Percentiles rank a stretch among this genome's conserved stretches.
phyloP scores from a whole-genome alignment of 2,329 filamentous ascomycete species.

The Cercospora citrullina region DNA sequence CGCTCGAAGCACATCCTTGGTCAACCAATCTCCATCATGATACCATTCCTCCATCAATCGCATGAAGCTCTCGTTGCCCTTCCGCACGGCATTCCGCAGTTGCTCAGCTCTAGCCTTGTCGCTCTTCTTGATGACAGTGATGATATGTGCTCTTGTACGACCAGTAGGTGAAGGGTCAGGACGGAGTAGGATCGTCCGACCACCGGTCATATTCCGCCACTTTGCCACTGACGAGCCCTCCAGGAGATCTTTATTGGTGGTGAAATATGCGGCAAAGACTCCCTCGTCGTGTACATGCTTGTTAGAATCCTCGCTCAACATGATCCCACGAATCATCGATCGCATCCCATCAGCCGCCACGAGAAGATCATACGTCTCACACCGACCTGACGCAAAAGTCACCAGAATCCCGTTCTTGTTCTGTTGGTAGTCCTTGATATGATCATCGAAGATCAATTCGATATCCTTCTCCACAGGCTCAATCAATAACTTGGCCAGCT shows the following conservation, averaged over 20 bases:
- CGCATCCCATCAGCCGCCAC: background rate
- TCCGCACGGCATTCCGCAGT: background rate
- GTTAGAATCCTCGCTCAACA: background rate
- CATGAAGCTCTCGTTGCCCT: background rate
- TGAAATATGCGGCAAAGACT: background rate
- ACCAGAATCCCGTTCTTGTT: background rate
- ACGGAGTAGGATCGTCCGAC: background rate
- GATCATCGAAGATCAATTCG: background rate
- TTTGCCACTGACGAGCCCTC: background rate
- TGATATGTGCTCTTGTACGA: background rate
- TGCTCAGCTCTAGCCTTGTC: background rate
- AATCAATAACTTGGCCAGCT: background rate
- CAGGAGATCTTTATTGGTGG: background rate
- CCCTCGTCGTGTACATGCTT: background rate
- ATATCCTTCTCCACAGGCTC: background rate
- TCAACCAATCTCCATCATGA: background rate
- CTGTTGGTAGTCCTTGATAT: background rate
- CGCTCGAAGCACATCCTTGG: background rate
- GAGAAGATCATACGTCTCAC: background rate
- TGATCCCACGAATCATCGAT: background rate
- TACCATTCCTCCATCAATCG: background rate
- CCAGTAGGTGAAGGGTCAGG: background rate
- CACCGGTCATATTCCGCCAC: background rate
- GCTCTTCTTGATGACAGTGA: background rate
- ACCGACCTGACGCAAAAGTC: background rate